phyloP scores from a whole-genome alignment of 2,329 filamentous ascomycete genomes.

The Rhytidhysteron rufulum region DNA sequence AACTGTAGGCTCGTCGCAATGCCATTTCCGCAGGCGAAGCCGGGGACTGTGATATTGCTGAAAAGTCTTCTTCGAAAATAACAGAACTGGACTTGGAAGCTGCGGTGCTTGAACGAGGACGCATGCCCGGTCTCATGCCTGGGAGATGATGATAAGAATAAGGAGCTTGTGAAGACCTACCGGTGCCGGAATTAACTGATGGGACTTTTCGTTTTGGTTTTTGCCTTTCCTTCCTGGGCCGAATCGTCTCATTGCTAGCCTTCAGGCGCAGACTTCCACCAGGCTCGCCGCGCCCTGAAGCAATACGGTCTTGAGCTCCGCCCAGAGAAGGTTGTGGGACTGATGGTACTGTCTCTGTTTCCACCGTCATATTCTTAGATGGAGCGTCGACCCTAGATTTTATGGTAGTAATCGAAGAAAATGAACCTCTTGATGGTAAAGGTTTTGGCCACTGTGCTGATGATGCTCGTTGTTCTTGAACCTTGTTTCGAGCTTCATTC shows the following conservation, averaged over 20 bases:
- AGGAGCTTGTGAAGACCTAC: slow-evolving; percentile 51
- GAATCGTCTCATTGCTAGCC: slow-evolving; percentile 91
- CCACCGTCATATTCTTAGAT: slow-evolving; percentile 88
- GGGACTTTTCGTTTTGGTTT: slow-evolving; percentile 72
- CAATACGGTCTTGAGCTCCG: slow-evolving; percentile 54
- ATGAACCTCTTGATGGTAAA: slow-evolving; percentile 62
- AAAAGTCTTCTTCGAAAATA: slow-evolving; percentile 26
- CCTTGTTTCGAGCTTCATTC: slow-evolving; percentile 21
- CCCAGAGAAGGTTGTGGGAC: slow-evolving; percentile 79
- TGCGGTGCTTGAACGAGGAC: slow-evolving; percentile 20
- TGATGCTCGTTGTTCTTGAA: slow-evolving; percentile 42
- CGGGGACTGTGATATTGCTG: slow-evolving; percentile 20
- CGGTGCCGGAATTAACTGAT: slow-evolving; percentile 65
- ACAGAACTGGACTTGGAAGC: slow-evolving; percentile 26
- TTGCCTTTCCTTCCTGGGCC: slow-evolving; percentile 90
- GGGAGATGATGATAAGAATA: slow-evolving; percentile 29
- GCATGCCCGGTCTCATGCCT: slow-evolving; percentile 18
- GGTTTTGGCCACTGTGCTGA: slow-evolving; percentile 42
- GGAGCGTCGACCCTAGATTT: slow-evolving; percentile 69
- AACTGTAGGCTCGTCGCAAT: slow-evolving; percentile 11
- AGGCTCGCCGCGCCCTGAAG: slow-evolving; percentile 58
- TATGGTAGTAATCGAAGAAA: slow-evolving; percentile 58
- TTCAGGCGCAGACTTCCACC: slow-evolving; percentile 78
- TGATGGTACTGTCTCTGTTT: slow-evolving; percentile 92
- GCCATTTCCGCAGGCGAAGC: slow-evolving; percentile 25